These are phyloP conservation scores for Musa itinerans DNA, from an alignment of 176 grass and related monocot species.

Conservation along the genomic window DNA sequence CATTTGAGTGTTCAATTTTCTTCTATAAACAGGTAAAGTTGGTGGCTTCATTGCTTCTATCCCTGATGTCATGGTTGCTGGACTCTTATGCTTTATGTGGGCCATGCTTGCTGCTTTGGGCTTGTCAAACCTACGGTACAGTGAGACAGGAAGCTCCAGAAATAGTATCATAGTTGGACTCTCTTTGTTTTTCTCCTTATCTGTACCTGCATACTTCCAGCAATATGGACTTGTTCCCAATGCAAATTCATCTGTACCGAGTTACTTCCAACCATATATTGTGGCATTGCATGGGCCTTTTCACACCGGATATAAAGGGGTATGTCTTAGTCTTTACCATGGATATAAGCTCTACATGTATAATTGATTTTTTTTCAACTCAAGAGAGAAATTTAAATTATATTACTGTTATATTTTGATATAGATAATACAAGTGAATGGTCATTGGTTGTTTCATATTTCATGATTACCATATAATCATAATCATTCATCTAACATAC, in stretches of 20 bases:
- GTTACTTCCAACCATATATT: conserved; percentile 80
- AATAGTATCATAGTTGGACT: conserved; percentile 90
- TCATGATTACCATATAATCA: no score
- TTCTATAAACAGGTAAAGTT: conserved; percentile 56
- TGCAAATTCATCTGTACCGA: conserved; percentile 61
- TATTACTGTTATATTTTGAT: background rate
- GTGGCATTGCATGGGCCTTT: conserved; percentile 91
- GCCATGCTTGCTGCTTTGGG: conserved; percentile 89
- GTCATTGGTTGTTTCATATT: no score
- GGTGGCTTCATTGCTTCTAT: conserved; percentile 92
- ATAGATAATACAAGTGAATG: no score
- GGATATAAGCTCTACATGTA: background rate
- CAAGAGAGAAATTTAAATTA: background rate
- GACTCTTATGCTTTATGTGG: conserved; percentile 96
- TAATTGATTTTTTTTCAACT: background rate
- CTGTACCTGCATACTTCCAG: conserved; percentile 86
- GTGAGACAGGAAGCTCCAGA: conserved; percentile 85
- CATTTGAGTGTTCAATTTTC: background rate
- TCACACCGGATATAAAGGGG: conserved; percentile 51
- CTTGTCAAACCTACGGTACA: conserved; percentile 93
- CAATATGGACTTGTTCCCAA: conserved; percentile 55
- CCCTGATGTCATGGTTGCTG: conserved; percentile 92
- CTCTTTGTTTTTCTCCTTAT: conserved; percentile 83
- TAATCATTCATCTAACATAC: no score
- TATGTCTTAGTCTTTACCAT: conserved; percentile 39